Evolutionary conservation across 106 monocot genomes (phyloP).

Genomic region (Dioscorea zingiberensis): DNA sequence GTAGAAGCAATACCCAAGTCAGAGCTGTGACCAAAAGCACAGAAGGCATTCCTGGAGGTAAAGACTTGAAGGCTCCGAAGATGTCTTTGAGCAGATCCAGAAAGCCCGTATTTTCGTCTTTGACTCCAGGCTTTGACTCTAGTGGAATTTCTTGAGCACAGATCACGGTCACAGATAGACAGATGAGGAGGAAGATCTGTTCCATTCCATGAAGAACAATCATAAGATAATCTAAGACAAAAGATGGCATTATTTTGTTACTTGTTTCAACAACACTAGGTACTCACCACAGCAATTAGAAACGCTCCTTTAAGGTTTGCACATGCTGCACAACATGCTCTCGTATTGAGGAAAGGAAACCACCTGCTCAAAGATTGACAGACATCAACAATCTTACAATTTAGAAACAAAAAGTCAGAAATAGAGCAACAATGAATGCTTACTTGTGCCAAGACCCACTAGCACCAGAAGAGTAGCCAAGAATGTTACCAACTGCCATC

Average conservation of each 20-base stretch:
- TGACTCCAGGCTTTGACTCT: not conserved
- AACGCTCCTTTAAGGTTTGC: slow-evolving; percentile 59
- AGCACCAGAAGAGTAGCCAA: slow-evolving; percentile 55
- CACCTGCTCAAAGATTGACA: slow-evolving; percentile 25
- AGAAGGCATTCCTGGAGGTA: slow-evolving; percentile 24
- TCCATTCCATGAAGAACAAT: not conserved
- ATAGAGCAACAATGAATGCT: not conserved
- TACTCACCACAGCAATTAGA: slow-evolving; percentile 47
- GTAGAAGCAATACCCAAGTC: slow-evolving; percentile 14
- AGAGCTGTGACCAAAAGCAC: slow-evolving; percentile 20
- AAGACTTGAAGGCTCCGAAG: slow-evolving; percentile 8
- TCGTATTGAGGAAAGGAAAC: slow-evolving; percentile 55
- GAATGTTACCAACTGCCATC: slow-evolving; percentile 62
- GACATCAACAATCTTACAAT: not conserved
- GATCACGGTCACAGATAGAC: slow-evolving; percentile 10
- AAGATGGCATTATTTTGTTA: not conserved
- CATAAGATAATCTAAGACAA: not conserved
- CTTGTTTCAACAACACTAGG: not conserved
- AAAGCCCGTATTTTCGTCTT: too few relatives aligned
- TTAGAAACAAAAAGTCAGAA: not conserved
- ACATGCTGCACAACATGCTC: slow-evolving; percentile 53
- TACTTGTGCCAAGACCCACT: slow-evolving; percentile 54
- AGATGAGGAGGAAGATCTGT: slow-evolving; percentile 13
- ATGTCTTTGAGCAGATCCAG: not conserved
- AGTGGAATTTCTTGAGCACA: slow-evolving; percentile 18